Percentiles rank a stretch among this genome's conserved stretches.
phyloP scores from a whole-genome alignment of 2,329 filamentous ascomycete species.

The Fusarium hostae region DNA sequence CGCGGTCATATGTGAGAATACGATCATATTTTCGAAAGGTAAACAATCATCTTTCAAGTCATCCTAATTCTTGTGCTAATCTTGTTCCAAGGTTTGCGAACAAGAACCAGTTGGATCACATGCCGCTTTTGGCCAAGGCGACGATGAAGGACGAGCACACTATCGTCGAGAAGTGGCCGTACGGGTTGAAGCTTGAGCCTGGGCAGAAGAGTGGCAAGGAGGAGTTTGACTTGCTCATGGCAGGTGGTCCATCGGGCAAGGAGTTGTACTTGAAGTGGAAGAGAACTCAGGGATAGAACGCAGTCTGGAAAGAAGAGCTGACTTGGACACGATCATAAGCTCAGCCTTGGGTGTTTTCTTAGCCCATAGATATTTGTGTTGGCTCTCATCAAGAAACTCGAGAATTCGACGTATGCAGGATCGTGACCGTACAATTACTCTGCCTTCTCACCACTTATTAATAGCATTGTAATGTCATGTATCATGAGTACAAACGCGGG shows the following conservation, averaged over 20 bases:
- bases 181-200: background rate
- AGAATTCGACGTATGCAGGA: too few species aligned
- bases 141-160: slow-evolving; percentile 10
- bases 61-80: background rate
- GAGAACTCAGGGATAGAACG: background rate
- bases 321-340: too few species aligned
- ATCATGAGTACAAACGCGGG: too few species aligned
- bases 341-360: too few species aligned
- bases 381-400: too few species aligned
- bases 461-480: too few species aligned
- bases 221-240: background rate
- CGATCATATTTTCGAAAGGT: background rate
- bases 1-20: background rate
- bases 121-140: background rate
- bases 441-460: too few species aligned
- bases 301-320: too few species aligned
- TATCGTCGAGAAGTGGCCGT: slow-evolving; percentile 19
- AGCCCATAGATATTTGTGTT: too few species aligned
- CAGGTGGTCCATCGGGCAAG: background rate
- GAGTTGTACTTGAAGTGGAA: slow-evolving; percentile 19
- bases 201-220: background rate
- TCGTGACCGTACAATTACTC: too few species aligned
- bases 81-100: background rate
- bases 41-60: too few species aligned
- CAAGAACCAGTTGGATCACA: background rate